Base-by-base conservation (phyloP, 2,329 filamentous ascomycete species). In the Claviceps sp. region DNA sequence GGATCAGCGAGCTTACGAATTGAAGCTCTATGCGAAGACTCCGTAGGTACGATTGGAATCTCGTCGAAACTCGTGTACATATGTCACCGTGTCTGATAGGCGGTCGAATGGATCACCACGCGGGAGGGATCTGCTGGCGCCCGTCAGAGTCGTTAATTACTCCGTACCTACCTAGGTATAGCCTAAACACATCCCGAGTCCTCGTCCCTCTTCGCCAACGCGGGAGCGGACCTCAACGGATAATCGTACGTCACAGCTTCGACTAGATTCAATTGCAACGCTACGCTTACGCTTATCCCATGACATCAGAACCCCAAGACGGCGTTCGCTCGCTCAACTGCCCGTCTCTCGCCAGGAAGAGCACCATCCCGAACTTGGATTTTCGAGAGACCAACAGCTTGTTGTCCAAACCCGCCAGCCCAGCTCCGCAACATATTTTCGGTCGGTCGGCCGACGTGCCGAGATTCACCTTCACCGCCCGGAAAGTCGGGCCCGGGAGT, bases 401-500 rank as follows among this genome's bases (percentile, higher is more conserved):
- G 67, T 42, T 69, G 56, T 2, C 71, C 74, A 5, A 62, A 59
- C 0, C 54, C 54, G 22, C 62, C 60, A 2, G 64, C 57, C 54
- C 66, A 63, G 14, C 56, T 56, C 34, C 64, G 64, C 26, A 74
- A 57, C 54, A 66, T 66, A 1, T 64, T 63, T 47, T 67, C 67
- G 1, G 68, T 70, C 1, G 74, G 72, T 19, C 77, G 66, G 13
- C 67, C 73, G 37, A 74, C 59, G 55, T 81, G 78, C 19, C 66
- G 66, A 16, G 71, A 69, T 65, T 89, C 86, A 5, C 87, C 87
- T 49, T 76, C 70, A 0, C 86, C 86, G 1, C 83, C 83, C 0
- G 84, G 84, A 62, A 88, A 88, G 59, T 89, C 85, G 34, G 82
- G 83, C 0, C 76, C 78, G 0, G 83, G 84, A 0, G 75, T 78